phyloP scores from a whole-genome alignment of 495 filamentous ascomycete species.

The Hypoxylon rickii region DNA sequence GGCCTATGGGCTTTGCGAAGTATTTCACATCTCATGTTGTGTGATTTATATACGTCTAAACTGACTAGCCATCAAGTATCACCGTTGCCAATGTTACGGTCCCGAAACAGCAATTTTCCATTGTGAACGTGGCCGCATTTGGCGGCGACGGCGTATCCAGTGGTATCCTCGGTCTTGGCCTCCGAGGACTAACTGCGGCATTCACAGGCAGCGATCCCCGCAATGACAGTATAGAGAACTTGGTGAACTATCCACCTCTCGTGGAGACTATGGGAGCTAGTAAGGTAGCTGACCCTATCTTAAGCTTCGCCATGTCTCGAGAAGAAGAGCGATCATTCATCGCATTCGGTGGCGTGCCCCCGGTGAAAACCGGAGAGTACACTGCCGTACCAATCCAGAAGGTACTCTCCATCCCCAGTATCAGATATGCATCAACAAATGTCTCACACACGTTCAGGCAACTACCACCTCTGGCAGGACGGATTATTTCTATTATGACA shows the following conservation, averaged over 20 bases:
- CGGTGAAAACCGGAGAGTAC: slow-evolving; percentile 37
- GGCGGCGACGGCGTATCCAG: slow-evolving; percentile 51
- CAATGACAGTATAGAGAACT: slow-evolving; percentile 30
- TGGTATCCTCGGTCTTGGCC: slow-evolving; percentile 63
- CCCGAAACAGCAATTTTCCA: slow-evolving; percentile 56
- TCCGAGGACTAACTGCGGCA: slow-evolving; percentile 45
- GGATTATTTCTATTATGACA: slow-evolving; percentile 39
- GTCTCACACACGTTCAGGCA: slow-evolving; percentile 6
- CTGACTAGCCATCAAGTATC: slow-evolving; percentile 35
- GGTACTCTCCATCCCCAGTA: slow-evolving; percentile 10
- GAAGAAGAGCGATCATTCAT: slow-evolving; percentile 38
- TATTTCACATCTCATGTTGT: slow-evolving; percentile 1
- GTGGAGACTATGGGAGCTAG: slow-evolving; percentile 33
- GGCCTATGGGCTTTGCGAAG: slow-evolving; percentile 58
- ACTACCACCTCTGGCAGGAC: slow-evolving; percentile 22
- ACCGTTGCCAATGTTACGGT: slow-evolving; percentile 54
- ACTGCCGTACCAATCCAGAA: slow-evolving; percentile 32
- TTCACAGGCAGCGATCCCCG: slow-evolving; percentile 29
- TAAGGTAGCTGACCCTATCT: slow-evolving; percentile 30
- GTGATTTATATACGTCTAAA: neutral
- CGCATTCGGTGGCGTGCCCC: slow-evolving; percentile 40
- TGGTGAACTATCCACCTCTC: slow-evolving; percentile 34
- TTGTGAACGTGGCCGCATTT: slow-evolving; percentile 52
- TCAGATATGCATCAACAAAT: neutral
- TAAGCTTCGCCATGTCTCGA: slow-evolving; percentile 39